Evolutionary conservation across 345 rosid genomes (phyloP).

Genomic region (Sapria himalayana): DNA sequence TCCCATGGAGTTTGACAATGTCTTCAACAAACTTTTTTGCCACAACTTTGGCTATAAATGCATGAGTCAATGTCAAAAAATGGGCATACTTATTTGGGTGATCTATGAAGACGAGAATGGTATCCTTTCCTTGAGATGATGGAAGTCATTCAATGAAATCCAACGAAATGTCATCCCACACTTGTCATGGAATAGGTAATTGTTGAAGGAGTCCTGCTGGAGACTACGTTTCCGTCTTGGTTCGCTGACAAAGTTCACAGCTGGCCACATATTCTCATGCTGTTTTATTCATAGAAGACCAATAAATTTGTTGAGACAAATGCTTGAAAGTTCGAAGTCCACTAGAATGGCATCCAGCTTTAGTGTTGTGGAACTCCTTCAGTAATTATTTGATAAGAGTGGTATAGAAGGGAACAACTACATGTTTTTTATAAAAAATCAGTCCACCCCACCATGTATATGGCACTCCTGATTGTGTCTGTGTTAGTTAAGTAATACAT

Average conservation of each 20-base stretch:
- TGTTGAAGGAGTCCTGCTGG: not conserved
- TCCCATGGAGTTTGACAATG: too few relatives aligned
- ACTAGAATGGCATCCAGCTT: too few relatives aligned
- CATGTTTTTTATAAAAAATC: not conserved
- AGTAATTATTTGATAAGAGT: not conserved
- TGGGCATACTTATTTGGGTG: not conserved
- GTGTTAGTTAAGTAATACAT: too few relatives aligned
- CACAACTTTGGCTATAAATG: too few relatives aligned
- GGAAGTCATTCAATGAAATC: not conserved
- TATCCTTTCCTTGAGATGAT: not conserved
- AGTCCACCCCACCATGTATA: too few relatives aligned
- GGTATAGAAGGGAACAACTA: conserved; percentile 4
- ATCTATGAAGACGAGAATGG: not conserved
- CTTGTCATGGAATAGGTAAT: not conserved
- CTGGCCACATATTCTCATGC: too few relatives aligned
- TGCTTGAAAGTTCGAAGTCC: not conserved
- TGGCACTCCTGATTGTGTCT: too few relatives aligned
- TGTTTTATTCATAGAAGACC: not conserved
- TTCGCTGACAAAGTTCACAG: not conserved
- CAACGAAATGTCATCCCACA: not conserved
- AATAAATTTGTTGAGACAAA: not conserved
- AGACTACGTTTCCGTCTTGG: not conserved
- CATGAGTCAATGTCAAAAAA: too few relatives aligned
- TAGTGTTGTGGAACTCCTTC: not conserved
- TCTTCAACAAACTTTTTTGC: too few relatives aligned